A percentile compares a stretch with the other conserved stretches of the same genome.
Conservation (phyloP, 352 stramenopile genomes). For the Phytophthora kernoviae region DNA sequence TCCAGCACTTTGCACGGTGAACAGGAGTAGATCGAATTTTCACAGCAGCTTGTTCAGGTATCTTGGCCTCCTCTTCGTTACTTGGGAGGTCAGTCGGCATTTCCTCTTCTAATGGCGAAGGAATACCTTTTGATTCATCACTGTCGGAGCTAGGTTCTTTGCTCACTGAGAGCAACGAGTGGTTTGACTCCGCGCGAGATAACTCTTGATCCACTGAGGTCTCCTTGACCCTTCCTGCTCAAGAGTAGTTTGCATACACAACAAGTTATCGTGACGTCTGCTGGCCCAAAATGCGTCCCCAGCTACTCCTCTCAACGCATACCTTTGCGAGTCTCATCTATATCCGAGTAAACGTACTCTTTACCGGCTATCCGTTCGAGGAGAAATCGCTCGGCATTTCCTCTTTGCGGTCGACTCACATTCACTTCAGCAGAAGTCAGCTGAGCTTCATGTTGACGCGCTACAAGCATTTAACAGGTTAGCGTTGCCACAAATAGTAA, state of each 20-base stretch:
- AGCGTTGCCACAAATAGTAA: constrained; percentile 1
- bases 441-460: neutral
- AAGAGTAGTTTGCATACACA: neutral
- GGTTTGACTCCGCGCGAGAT: neutral
- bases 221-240: neutral
- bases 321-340: neutral
- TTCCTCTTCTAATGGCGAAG: neutral
- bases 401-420: neutral
- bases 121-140: constrained; percentile 3
- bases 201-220: neutral
- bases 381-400: neutral
- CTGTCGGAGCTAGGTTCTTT: constrained; percentile 9
- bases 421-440: neutral
- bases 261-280: neutral
- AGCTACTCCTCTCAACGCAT: neutral
- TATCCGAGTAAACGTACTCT: neutral
- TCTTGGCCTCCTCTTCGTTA: neutral
- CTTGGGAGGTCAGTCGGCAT: neutral
- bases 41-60: neutral
- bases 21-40: neutral
- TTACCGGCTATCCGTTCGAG: neutral
- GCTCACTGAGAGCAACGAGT: neutral
- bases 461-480: neutral
- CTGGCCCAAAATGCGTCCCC: neutral
- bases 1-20: neutral